Conservation (phyloP, 2,329 filamentous ascomycete species). For the Arthrinium puccinioides region DNA sequence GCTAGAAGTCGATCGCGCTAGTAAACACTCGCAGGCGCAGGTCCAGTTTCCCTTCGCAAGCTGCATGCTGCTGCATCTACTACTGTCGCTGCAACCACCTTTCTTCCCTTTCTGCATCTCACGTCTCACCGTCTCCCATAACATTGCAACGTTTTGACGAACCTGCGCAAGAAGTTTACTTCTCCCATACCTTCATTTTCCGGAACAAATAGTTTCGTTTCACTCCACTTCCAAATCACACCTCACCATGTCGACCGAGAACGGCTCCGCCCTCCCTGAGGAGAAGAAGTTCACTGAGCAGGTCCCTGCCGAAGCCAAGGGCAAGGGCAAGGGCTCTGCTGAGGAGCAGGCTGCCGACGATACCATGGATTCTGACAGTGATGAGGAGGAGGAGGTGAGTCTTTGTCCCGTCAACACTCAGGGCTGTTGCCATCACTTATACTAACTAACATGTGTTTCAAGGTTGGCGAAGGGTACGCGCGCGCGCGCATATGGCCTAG, state of each 20-base stretch:
- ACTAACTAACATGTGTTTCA: background rate
- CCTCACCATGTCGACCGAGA: constrained; percentile 40
- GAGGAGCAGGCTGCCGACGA: constrained; percentile 48
- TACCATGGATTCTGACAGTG: constrained; percentile 69
- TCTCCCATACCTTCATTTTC: too few relatives aligned
- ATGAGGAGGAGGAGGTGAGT: constrained; percentile 59
- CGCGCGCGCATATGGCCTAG: background rate
- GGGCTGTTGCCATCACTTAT: background rate
- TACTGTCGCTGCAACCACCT: background rate
- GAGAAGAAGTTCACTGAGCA: constrained; percentile 33
- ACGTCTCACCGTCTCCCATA: constrained; percentile 1
- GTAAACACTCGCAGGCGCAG: constrained; percentile 1
- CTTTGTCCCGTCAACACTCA: constrained; percentile 6
- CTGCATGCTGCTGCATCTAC: constrained; percentile 1
- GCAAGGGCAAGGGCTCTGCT: constrained; percentile 76
- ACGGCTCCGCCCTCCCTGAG: constrained; percentile 38
- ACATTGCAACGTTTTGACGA: too few relatives aligned
- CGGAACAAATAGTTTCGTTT: too few relatives aligned
- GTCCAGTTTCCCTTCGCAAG: constrained; percentile 2
- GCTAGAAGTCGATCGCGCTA: too few relatives aligned
- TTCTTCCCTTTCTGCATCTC: constrained; percentile 1
- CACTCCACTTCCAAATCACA: constrained; percentile 3
- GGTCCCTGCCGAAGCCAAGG: constrained; percentile 56
- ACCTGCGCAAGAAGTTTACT: too few relatives aligned
- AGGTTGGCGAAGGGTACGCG: constrained; percentile 1